Evolutionary conservation across 163 green algal genomes (phyloP), one percentile per base, ranked within the genome.

Genomic region (Chlamydomonas reinhardtii): DNA sequence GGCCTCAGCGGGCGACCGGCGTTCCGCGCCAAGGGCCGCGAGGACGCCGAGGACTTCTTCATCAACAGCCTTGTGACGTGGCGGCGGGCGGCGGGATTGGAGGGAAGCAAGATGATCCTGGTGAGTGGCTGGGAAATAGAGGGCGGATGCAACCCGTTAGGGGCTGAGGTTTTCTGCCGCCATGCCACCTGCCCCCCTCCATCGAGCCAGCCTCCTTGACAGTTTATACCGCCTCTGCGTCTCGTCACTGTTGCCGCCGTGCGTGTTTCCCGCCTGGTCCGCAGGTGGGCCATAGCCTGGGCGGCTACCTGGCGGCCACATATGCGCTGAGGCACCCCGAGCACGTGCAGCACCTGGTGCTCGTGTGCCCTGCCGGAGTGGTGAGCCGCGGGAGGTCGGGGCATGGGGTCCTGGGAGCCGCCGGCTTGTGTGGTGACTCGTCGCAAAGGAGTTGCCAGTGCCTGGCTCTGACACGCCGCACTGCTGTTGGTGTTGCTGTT

Each of bases 321-420:
- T 98, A 98, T 82, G 95, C 96, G 25, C 84, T 97, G 62, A 52
- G 80, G 5, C 90, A 98, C 85, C 96, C 96, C 0, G 92, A 98
- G 77, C 91, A 96, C 32, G 94, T 98, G 77, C 27, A 95, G 76
- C 96, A 98, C 89, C 92, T 98, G n/a, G 86, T 98, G 68, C 92
- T 98, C 15, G 96, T 98, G 20, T 96, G 92, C 54, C 95, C 96
- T 32, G 96, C 94, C 29, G 96, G 95, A 54, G 76, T 98, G 70
- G 95, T 95, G 85, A 88, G 90, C 65, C 11, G 54, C 70, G 43
- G 68, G 20, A 25, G 69, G 5, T 31, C 2, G 34, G 35, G 52
- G 52, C 54, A 19, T 5, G 66, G 2, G 39, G 48, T 37, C 14
- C 43, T 27, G 66, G 4, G 39, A 34, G 52, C n/a, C 35, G 48